Evolutionary conservation across 148 eudicot species (phyloP), one percentile per base, ranked within the genome.

Genomic region (Fagopyrum homotropicum): DNA sequence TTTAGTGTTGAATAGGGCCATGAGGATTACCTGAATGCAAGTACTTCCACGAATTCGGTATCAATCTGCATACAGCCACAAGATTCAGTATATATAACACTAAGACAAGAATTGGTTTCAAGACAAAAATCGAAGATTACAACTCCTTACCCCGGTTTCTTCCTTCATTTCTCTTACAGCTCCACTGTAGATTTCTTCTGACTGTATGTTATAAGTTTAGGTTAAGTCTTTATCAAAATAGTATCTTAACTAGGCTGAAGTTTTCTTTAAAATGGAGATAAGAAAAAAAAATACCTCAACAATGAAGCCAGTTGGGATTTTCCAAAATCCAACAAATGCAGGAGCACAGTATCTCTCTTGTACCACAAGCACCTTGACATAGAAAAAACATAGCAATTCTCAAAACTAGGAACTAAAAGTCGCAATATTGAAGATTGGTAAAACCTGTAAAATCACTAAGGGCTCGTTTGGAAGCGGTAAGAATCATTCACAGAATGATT

Each of bases 91-190:
- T 16, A 63, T 12, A 30, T 63, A 63, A 63, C n/a, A 7, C 15
- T 66, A 66, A 15, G 17, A 64, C 2, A 57, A 6, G 30, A 7
- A 17, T 57, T 8, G 26, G 15, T 52, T 52, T 52, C 57, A 16
- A 52, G 57, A 15, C 5, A 12, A 60, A 35, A 8, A 8, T 60
- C 29, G 40, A 60, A 60, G 43, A 61, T 66, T 46, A 43, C 2
- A 63, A 45, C 4, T 72, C 69, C 88, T 79, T 82, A 93, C 98
- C 81, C 93, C 96, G 4, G 98, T 93, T 83, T 93, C 98, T 78
- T 93, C 98, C 82, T 90, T 89, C 16, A 93, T 96, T 84, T 93
- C 98, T 85, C 98, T 84, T 60, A 93, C 91, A 63, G 89, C 93
- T 73, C 98, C 98, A 43, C 86, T 81, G 70, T 79, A 89, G 71